These are phyloP conservation scores for Aspergillus coremiiformis DNA, from an alignment of 495 filamentous ascomycete genomes.

Conservation along the genomic window DNA sequence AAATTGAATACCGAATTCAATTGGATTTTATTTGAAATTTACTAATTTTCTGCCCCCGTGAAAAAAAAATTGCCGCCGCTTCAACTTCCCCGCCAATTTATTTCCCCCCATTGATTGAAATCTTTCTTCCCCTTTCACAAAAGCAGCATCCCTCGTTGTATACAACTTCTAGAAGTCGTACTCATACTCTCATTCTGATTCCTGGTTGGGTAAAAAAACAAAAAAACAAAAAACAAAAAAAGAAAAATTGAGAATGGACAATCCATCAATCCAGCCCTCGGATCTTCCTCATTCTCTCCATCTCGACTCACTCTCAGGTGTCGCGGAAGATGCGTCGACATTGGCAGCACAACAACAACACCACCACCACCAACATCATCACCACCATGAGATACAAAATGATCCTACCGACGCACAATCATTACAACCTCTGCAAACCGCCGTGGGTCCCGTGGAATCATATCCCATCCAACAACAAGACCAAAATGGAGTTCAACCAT, in stretches of 20 bases:
- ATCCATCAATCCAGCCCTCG: conserved; percentile 9
- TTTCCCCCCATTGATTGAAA: background rate
- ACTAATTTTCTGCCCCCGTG: background rate
- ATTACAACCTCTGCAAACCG: conserved; percentile 18
- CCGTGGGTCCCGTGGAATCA: conserved; percentile 16
- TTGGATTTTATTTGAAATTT: too few relatives aligned
- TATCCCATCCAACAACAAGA: conserved; percentile 16
- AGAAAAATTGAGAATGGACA: conserved; percentile 17
- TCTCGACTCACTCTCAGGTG: conserved; percentile 12
- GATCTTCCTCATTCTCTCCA: conserved; percentile 12
- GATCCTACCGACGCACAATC: conserved; percentile 18
- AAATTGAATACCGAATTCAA: background rate
- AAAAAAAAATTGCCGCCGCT: conserved; percentile 12
- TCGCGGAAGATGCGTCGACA: conserved; percentile 20
- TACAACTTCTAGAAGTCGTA: too few relatives aligned
- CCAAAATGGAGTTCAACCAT: background rate
- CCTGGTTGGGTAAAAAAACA: too few relatives aligned
- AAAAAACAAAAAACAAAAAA: too few relatives aligned
- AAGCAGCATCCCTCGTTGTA: conserved; percentile 18
- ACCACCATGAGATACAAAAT: too few relatives aligned
- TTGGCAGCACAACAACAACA: conserved; percentile 15
- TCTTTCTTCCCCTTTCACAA: too few relatives aligned
- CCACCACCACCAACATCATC: conserved; percentile 3
- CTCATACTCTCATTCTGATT: too few relatives aligned
- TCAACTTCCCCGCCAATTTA: conserved; percentile 17